Percentiles rank a stretch among this genome's conserved stretches.
phyloP scores from a whole-genome alignment of 441 rosid genomes.

The Melastoma candidum region DNA sequence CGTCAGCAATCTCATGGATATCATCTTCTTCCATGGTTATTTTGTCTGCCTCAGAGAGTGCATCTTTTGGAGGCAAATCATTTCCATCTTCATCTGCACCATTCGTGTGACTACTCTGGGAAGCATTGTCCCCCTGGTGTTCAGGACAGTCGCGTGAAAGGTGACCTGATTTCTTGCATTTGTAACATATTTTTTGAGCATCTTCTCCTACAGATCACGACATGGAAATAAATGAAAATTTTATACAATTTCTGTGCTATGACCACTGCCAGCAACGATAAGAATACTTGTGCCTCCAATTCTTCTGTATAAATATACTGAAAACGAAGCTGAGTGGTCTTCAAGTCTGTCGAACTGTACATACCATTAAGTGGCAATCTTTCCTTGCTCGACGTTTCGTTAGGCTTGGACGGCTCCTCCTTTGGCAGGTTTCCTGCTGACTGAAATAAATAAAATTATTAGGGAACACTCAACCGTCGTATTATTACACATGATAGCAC shows the following conservation, averaged over 20 bases:
- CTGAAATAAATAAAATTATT: too few species aligned
- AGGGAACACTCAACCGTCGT: too few species aligned
- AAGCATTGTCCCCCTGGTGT: slow-evolving; percentile 31
- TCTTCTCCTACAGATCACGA: slow-evolving; percentile 43
- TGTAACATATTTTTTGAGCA: slow-evolving; percentile 77
- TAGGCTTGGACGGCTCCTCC: too few species aligned
- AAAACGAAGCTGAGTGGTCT: too few species aligned
- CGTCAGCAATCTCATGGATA: slow-evolving; percentile 79
- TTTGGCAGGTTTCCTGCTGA: too few species aligned
- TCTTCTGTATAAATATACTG: too few species aligned
- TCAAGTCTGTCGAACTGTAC: too few species aligned
- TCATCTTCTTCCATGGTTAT: slow-evolving; percentile 89
- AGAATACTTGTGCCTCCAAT: too few species aligned
- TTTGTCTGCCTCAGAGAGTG: slow-evolving; percentile 42
- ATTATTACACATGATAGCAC: too few species aligned
- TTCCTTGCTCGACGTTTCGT: too few species aligned
- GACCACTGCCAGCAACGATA: too few species aligned
- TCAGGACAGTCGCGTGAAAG: slow-evolving; percentile 80
- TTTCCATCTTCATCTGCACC: slow-evolving; percentile 19
- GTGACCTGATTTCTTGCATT: slow-evolving; percentile 83
- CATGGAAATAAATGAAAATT: not conserved
- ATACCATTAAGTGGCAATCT: too few species aligned
- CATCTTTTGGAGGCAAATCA: slow-evolving; percentile 11
- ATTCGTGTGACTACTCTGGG: slow-evolving; percentile 17
- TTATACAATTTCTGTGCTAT: not conserved